Base-by-base conservation (phyloP, 441 rosid genomes). In the Adansonia rubrostipa region DNA sequence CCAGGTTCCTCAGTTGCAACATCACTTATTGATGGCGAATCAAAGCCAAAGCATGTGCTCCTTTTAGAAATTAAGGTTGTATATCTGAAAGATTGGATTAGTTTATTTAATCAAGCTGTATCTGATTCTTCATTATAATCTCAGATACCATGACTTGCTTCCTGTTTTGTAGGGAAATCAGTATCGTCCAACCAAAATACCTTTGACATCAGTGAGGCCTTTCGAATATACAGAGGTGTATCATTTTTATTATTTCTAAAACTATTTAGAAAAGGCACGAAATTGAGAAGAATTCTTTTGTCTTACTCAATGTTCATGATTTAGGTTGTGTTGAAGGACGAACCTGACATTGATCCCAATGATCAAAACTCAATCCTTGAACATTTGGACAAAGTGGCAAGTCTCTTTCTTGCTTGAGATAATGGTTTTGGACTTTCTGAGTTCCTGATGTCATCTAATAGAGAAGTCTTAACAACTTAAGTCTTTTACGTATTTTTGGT, bases 1-100 rank as follows among this genome's bases (percentile, higher is more conserved):
- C 98, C 99, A 19, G 98, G 99, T 77, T 96, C 99, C 76, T 96
- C 99, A 19, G 88, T 96, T 74, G 99, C 99, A 62, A 96, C 99
- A 2, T 96, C 99, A 67, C 89, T 96, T 62, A 96, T 96, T 82
- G 98, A 94, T 84, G 99, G 99, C 76, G 99, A 96, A 83, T 93
- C 99, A 78, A 96, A 93, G 86, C 99, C 94, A 63, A 96, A 96
- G 83, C 99, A 96, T 83, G 96, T 93, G 74, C 97, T 96, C 84
- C 96, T 94, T 79, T 87, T 96, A 71, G 99, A 94, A 90, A 92
- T 96, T 83, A 96, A 94, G 98, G 99, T 96, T 81, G 65, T 14
- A 45, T 66, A 58, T 75, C 73, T 53, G 66, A 81, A 79, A 63
- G 44, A 72, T 71, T 73, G 47, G 81, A 56, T 66, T 64, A 71